Evolutionary conservation across 805 yeast genomes (phyloP), one percentile per base, ranked within the genome.

Genomic region (Lachancea cidri): DNA sequence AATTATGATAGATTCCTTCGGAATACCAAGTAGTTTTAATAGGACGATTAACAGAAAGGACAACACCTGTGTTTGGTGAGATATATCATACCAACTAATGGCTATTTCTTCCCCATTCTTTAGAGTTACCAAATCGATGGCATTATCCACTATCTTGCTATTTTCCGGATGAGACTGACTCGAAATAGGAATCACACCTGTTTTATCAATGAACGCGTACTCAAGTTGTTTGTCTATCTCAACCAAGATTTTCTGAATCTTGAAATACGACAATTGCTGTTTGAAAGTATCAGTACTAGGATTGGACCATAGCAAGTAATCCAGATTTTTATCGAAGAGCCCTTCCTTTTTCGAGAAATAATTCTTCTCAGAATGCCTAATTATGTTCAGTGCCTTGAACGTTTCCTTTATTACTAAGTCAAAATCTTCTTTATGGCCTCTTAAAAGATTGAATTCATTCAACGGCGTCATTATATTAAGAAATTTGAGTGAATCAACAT

Each of bases 51-150:
- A 37, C 17, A 61, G 43, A 34, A 61, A 60, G 0, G 66, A 62
- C 11, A 62, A 46, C 2, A 59, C 67, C 47, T 62, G 67, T 1
- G 65, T 59, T 40, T 62, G 67, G 43, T 62, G 67, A 3, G 67
- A 61, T 13, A 62, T 62, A 39, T 62, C 67, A 44, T 62, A 62
- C 67, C 67, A 62, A 39, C 66, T 61, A 6, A 62, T 55, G 4
- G 65, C 65, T 17, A 62, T 50, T 16, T 47, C 46, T 33, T 58
- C 57, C 3, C 57, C 62, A 40, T 43, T 52, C 33, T 46, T 42
- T 36, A 60, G 30, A 2, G 46, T 54, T 3, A 62, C 63, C n/a
- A 53, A 17, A 41, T 62, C 65, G 20, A 62, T 61, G 13, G 66
- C 67, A 47, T 60, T 56, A 38, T 62, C 67, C 11, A 54, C 42